These are phyloP conservation scores for Alternaria incomplexa DNA, from an alignment of 2,329 filamentous ascomycete species.

Conservation along the genomic window DNA sequence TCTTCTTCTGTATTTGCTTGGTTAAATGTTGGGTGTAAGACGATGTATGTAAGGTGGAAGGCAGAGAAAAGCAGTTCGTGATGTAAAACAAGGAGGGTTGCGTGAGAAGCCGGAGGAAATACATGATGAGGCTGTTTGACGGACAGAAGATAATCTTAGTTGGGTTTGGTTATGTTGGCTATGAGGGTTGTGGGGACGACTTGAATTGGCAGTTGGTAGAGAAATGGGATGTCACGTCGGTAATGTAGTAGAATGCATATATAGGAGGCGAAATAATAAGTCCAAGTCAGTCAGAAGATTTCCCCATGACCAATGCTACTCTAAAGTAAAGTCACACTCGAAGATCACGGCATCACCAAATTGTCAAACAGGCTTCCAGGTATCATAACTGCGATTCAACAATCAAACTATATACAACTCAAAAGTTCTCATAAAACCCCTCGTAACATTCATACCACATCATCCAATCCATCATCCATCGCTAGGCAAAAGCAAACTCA, in stretches of 20 bases:
- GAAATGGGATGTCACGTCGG: accelerated
- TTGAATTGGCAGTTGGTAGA: background rate
- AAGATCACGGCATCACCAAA: background rate
- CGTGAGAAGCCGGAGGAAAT: background rate
- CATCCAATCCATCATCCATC: background rate
- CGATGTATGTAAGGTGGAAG: background rate
- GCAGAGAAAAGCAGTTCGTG: background rate
- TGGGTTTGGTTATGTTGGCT: accelerated
- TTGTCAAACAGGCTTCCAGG: background rate
- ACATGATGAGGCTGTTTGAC: background rate
- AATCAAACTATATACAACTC: background rate
- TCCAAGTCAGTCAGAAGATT: background rate
- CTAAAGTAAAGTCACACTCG: background rate
- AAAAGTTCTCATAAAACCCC: background rate
- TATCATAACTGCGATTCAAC: background rate
- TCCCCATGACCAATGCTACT: background rate
- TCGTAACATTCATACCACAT: background rate
- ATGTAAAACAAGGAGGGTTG: too few species aligned
- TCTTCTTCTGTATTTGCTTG: background rate
- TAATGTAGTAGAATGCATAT: background rate
- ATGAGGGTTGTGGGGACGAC: background rate
- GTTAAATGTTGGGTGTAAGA: background rate
- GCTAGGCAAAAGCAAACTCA: background rate
- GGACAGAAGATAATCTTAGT: background rate
- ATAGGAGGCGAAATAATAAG: background rate